Evolutionary conservation across 805 yeast genomes (phyloP).

Genomic region (Wickerhamomyces pijperi): DNA sequence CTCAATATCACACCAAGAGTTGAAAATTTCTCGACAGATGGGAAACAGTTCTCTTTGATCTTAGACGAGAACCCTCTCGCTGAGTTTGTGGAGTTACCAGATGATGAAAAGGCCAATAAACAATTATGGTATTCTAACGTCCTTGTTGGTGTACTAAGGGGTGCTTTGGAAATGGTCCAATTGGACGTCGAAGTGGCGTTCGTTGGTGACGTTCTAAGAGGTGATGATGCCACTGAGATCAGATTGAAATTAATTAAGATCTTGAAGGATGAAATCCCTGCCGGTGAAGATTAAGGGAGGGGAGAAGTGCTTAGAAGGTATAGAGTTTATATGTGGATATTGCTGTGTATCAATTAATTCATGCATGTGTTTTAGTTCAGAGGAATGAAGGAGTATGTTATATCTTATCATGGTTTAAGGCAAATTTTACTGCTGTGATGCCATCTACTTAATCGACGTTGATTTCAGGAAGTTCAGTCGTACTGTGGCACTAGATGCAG

Average conservation of each 20-base stretch:
- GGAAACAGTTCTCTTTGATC: constrained; percentile 60
- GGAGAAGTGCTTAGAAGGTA: too few relatives aligned
- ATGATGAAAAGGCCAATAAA: constrained; percentile 53
- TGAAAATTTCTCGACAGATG: constrained; percentile 67
- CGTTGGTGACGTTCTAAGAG: constrained; percentile 70
- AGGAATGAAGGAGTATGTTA: too few relatives aligned
- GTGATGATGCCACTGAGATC: constrained; percentile 74
- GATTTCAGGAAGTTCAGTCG: too few relatives aligned
- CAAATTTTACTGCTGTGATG: too few relatives aligned
- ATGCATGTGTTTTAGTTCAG: too few relatives aligned
- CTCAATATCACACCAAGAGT: constrained; percentile 71
- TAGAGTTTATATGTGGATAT: too few relatives aligned
- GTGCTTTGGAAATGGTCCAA: constrained; percentile 93
- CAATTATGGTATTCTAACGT: constrained; percentile 92
- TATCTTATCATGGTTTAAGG: too few relatives aligned
- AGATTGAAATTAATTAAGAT: constrained; percentile 59
- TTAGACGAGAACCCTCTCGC: constrained; percentile 83
- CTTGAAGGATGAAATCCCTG: constrained; percentile 90
- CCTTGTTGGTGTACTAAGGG: constrained; percentile 79
- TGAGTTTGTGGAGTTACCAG: constrained; percentile 91
- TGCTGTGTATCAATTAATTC: too few relatives aligned
- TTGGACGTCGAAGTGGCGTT: constrained; percentile 78
- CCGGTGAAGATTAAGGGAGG: constrained; percentile 89
- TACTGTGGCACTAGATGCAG: too few relatives aligned
- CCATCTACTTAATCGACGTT: too few relatives aligned